Percentiles rank a stretch among this genome's conserved stretches.
These are phyloP conservation scores for Sporothrix mexicana DNA, from an alignment of 2,329 filamentous ascomycete species.

Conservation along the genomic window DNA sequence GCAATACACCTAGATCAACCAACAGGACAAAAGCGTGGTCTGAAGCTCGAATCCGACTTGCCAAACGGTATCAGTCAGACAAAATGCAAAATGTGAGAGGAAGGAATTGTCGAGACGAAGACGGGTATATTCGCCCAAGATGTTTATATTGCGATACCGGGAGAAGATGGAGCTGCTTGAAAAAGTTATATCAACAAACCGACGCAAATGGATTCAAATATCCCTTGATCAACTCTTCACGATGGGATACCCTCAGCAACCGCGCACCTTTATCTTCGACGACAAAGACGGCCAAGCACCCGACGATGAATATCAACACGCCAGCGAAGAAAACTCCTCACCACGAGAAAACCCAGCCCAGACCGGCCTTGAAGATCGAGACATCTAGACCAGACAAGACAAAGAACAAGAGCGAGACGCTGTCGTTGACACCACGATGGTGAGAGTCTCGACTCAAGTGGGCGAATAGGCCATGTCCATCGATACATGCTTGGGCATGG, in stretches of 20 bases:
- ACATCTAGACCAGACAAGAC: neutral
- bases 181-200: neutral
- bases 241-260: slow-evolving; percentile 3
- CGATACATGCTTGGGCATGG: neutral
- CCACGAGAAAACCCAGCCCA: neutral
- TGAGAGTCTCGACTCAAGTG: neutral
- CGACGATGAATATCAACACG: neutral
- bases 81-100: neutral
- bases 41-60: too few relatives aligned
- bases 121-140: too few relatives aligned
- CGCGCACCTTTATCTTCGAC: neutral
- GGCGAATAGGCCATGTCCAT: neutral
- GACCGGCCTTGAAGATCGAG: neutral
- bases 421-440: neutral
- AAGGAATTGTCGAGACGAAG: neutral
- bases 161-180: neutral
- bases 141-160: neutral
- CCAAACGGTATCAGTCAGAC: neutral
- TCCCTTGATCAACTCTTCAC: neutral
- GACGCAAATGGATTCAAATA: neutral
- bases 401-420: neutral
- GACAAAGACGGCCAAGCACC: neutral
- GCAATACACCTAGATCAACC: neutral
- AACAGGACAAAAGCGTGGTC: neutral
- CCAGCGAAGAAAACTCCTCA: neutral